These are phyloP conservation scores for Vanrija humicola DNA, from an alignment of 1,284 basidiomycete genomes.

Conservation along the genomic window DNA sequence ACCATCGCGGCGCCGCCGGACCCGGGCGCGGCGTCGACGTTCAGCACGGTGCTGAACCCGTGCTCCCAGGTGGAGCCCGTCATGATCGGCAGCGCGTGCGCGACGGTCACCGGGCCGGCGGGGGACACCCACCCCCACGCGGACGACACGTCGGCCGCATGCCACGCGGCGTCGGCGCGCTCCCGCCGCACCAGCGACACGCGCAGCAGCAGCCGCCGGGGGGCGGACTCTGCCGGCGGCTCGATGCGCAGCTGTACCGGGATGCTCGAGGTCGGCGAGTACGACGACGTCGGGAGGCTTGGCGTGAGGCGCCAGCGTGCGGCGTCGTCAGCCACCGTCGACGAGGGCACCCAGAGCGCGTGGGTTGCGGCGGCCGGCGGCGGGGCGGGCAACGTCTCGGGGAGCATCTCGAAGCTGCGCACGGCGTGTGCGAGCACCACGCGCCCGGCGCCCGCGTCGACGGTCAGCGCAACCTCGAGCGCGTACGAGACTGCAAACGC, in stretches of 20 bases:
- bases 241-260: conserved; percentile 28
- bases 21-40: conserved; percentile 7
- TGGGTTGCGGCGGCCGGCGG: conserved; percentile 15
- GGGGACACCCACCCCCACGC: neutral
- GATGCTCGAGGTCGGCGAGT: conserved; percentile 40
- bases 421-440: conserved; percentile 27
- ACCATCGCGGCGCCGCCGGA: conserved; percentile 6
- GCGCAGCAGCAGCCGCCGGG: conserved; percentile 23
- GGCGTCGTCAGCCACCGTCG: neutral
- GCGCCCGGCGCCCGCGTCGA: conserved; percentile 25
- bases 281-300: conserved; percentile 33
- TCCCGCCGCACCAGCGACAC: conserved; percentile 19
- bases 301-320: conserved; percentile 29
- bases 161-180: conserved; percentile 1
- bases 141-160: neutral
- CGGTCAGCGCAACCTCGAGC: conserved; percentile 30
- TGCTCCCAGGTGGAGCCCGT: neutral
- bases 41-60: conserved; percentile 1
- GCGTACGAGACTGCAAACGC: conserved; percentile 38
- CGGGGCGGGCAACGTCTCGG: conserved; percentile 33
- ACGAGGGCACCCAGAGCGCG: neutral
- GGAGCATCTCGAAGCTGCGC: conserved; percentile 37
- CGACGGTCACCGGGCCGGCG: neutral
- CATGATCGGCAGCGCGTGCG: neutral
- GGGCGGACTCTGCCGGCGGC: conserved; percentile 16